Base-by-base conservation (phyloP, 1,139 yeast species). In the Scheffersomyces cryptocercus region DNA sequence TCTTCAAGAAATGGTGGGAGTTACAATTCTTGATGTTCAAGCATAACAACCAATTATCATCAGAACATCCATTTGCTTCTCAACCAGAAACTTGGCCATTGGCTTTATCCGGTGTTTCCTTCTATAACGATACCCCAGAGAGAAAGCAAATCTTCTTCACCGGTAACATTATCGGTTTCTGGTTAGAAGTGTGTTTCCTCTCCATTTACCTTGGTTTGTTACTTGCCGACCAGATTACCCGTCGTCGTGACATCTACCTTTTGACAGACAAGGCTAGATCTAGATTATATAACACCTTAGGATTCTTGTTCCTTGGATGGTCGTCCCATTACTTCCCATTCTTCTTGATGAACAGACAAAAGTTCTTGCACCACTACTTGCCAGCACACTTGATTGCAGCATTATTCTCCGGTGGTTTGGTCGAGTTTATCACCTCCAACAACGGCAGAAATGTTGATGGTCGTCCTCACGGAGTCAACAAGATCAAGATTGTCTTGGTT, bases 371-470 rank as follows among this genome's bases (percentile, higher is more conserved):
- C 64, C 99, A 93, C 66, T 93, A 93, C 64, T 72, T 93, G 55
- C 99, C 99, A 32, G 99, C 99, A 0, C 99, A 95, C 64, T 73
- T 93, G 60, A 78, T 89, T 51, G 96, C 96, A 7, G 91, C 96
- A 0, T 66, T 90, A 54, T 81, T 91, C 48, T 70, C 93, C 11
- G 98, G 95, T 24, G 91, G 87, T 0, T 70, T 90, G 49, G 75
- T 87, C 49, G 99, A 95, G 63, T 82, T 89, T 55, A 64, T 89
- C 36, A 77, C 86, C 58, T 84, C 95, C 20, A 85, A 83, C 54
- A 82, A 81, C 56, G 69, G 75, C 50, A 56, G 62, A 14, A 43
- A 61, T 24, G 42, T 41, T 58, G 61, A 34, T 38, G 49, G 47
- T 36, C 49, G 61, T 41, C 59, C 64, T 14, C 44, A 44, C 15